Evolutionary conservation across 345 rosid genomes (phyloP), one percentile per base, ranked within the genome.

Genomic region (Pugionium cornutum): DNA sequence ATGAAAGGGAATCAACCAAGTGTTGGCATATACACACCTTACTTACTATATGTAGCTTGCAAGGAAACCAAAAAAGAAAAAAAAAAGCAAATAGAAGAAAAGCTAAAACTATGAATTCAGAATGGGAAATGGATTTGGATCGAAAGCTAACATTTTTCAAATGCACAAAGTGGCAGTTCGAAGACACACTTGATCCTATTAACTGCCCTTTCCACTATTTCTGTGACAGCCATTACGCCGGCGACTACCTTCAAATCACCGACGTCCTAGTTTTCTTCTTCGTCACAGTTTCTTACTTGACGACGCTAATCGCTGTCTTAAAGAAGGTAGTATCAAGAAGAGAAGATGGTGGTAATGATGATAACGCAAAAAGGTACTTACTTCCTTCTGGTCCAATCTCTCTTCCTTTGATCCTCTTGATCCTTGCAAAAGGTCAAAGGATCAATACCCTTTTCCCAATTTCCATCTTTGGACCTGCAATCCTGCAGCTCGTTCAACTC

Each of bases 171-270:
- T 90, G 97, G 97, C 92, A 87, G 69, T 76, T 80, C 3, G 97
- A 90, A 72, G 89, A 90, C 50, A 90, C 97, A 32, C 57, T 86
- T 62, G 89, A 90, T 82, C 97, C 95, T 42, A 45, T 80, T 26
- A 76, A 74, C 76, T 90, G 95, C 75, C 92, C 89, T 37, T 87
- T 75, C 51, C 97, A 90, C 77, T 90, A 90, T 79, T 90, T 76
- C 74, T 87, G 97, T 49, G 92, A 90, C 63, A 81, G 87, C 66
- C 62, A 28, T 29, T 86, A 84, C 71, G 76, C 87, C 0, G 92
- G 88, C 0, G 54, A 82, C 56, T 86, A 84, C 49, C 84, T 89
- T 1, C 57, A 64, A 7, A 65, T 45, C 11, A 82, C 70, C 1
- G 97, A 90, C 40, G 48, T 80, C 75, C 28, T 77, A 0, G 84